Evolutionary conservation across 202 grass and related monocot genomes (phyloP), one percentile per base, ranked within the genome.

Genomic region (Cymbopogon flexuosus): DNA sequence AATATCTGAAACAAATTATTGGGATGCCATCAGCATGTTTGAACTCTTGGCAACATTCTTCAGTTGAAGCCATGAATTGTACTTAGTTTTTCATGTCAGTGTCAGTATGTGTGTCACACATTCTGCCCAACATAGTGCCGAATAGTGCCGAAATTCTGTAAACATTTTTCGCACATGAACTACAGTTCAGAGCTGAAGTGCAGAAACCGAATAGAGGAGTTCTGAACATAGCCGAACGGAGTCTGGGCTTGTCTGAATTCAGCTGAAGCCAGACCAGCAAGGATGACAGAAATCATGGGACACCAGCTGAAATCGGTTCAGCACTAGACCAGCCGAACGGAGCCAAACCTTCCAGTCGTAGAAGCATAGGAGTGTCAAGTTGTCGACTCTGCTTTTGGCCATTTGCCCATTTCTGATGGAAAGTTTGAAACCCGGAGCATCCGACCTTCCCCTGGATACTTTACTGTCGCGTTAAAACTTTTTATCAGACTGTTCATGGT

Each of bases 1-100:
- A 34, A 51, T 76, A 52, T 78, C 35, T 66, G 14, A 30, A 40
- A 27, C 39, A n/a, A 43, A 77, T 72, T 81, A 59, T 77, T 39
- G 41, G 18, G 2, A n/a, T 8, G 8, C 0, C 15, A 43, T 62
- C 11, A 11, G 4, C 46, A 3, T 9, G 22, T 7, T 31, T 7
- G n/a, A 52, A 37, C 11, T 23, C 56, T 31, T 15, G 22, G 18
- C 6, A 12, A 39, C 37, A 88, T 68, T 79, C 12, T 79, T 75
- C 42, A 0, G 52, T 27, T 23, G 8, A 43, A 11, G 35, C 6
- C 49, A 52, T 19, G 16, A 19, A 8, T 19, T 63, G 2, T 33
- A 62, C 21, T 34, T 15, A 12, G 10, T 41, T 40, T 63, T 64
- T 33, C 10, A 3, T 16, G 6, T 42, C 57, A 0, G 2, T 54